These are phyloP conservation scores for Cnidoscolus chayamansa DNA, from an alignment of 441 rosid genomes.

Conservation along the genomic window DNA sequence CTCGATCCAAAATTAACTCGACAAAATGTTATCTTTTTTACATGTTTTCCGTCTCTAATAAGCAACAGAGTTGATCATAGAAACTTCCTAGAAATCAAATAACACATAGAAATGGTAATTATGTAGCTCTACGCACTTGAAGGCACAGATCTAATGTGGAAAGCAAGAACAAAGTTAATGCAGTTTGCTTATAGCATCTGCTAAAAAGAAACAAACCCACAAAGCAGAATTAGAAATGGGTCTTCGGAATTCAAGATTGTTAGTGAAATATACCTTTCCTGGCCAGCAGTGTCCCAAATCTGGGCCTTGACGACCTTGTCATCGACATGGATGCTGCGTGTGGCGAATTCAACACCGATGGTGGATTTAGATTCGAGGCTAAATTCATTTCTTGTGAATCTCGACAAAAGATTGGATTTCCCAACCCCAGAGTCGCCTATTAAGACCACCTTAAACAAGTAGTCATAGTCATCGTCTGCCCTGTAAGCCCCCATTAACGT, in stretches of 20 bases:
- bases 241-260: neutral
- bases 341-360: conserved; percentile 50
- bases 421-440: conserved; percentile 54
- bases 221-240: conserved; percentile 1
- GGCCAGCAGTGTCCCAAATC: conserved; percentile 55
- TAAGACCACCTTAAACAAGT: conserved; percentile 45
- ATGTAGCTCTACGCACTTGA: neutral
- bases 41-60: neutral
- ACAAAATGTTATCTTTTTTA: neutral
- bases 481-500: conserved; percentile 41
- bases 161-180: neutral
- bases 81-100: neutral
- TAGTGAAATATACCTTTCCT: conserved; percentile 33
- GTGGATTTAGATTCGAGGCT: conserved; percentile 50
- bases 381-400: conserved; percentile 46
- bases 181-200: neutral
- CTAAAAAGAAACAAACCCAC: neutral
- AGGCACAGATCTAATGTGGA: conserved; percentile 6
- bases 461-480: conserved; percentile 49
- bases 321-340: conserved; percentile 42
- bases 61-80: neutral
- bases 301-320: conserved; percentile 50
- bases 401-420: conserved; percentile 40
- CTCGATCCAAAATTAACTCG: neutral
- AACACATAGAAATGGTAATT: neutral